Evolutionary conservation across 495 filamentous ascomycete genomes (phyloP), one percentile per base, ranked within the genome.

Genomic region (Cenococcum geophilum): DNA sequence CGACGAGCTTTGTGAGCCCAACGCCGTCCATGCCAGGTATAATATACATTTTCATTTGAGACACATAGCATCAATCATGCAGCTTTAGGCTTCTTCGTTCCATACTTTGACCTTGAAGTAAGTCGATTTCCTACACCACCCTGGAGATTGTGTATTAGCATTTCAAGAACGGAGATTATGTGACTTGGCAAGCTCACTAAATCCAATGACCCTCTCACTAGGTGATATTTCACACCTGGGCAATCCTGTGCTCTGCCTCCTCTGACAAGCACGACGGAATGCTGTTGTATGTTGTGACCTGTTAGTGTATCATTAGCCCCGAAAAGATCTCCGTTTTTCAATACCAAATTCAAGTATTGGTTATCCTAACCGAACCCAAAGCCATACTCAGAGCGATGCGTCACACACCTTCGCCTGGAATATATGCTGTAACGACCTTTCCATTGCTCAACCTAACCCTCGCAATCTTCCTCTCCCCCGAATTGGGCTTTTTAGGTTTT

Each of bases 401-500:
- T 57, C 34, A 61, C 70, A 43, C 69, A 87, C 85, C 92, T 83
- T 97, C 90, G 65, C 93, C 95, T 20, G 90, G 89, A 68, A 98
- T 98, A 80, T 95, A 96, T 59, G 85, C 85, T 58, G 87, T 95
- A 62, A 98, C 79, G 58, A 91, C 79, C 72, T 85, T 88, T 65
- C 93, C 95, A 68, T 82, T 90, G 65, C 89, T 93, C 74, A 98
- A 78, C 61, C 91, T 76, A 16, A 98, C 86, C 73, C 91, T 86
- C 1, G 91, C 91, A 23, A 86, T 89, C 79, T 98, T 98, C 49
- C 93, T 76, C 76, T 96, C 89, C 34, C 89, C 95, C 18, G 93
- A 98, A 73, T 98, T 98, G 48, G 93, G 93, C 76, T 98, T 98
- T 85, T 98, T 97, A 22, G 93, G 93, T 71, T 91, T 92, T 68